Base-by-base conservation (phyloP, 176 grass and related monocot genomes). In the Oryza meyeriana region DNA sequence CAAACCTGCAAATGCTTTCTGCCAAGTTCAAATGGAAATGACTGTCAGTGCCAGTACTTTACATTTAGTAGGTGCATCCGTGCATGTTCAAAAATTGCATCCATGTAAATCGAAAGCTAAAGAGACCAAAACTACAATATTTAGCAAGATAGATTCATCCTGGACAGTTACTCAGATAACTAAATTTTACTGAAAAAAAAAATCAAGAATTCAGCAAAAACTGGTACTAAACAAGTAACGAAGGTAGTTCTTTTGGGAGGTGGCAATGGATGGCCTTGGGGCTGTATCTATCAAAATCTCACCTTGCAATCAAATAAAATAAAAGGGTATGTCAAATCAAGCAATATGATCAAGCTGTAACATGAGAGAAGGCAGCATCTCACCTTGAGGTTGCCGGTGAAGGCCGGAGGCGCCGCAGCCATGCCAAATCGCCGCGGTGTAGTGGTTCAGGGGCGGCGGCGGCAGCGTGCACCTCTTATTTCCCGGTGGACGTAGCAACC, bases 1-100 rank as follows among this genome's bases (percentile, higher is more conserved):
- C 77, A 99, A 80, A 24, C 96, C 93, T 75, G 93, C 96, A 27
- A 99, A 73, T 79, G 93, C 96, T 99, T 99, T 99, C 93, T 99
- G 76, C 35, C 25, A 4, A 88, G 10, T 83, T 69, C 30, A 67
- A 39, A 87, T 45, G 61, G 17, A 82, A 74, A 76, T 10, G 58
- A 75, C 8, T 45, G 29, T 61, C 41, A 73, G n/a, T 73, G 1
- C 33, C 12, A 64, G 27, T 64, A 64, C 10, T 81, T 74, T n/a
- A 64, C 11, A 22, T 59, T 22, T 42, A 38, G 22, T 24, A 42
- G 41, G 10, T 26, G 9, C 4, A 30, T 17, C 10, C 64, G 10
- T 26, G 9, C 4, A 30, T 17, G 12, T 68, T 76, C n/a, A 59
- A 17, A 67, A 83, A 47, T 9, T 29, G n/a, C 29, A 63, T 39